Evolutionary conservation across 2,329 filamentous ascomycete genomes (phyloP).

Genomic region (Xylariomycetidae sp.): DNA sequence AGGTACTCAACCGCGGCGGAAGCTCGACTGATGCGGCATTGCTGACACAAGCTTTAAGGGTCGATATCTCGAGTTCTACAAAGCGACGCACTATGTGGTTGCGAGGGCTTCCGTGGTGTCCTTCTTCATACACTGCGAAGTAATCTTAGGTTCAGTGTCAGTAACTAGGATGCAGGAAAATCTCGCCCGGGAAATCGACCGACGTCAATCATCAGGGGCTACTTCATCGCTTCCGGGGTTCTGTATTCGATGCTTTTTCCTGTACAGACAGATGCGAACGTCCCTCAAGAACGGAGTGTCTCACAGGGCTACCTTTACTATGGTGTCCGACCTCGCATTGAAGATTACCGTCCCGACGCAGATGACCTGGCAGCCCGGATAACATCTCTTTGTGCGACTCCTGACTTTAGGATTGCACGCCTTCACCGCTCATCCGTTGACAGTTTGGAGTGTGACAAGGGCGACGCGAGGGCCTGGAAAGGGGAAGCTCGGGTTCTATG

Average conservation of each 20-base stretch:
- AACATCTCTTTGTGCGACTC: slow-evolving; percentile 54
- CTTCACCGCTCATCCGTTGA: slow-evolving; percentile 50
- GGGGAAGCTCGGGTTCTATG: slow-evolving; percentile 47
- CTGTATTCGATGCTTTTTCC: slow-evolving; percentile 45
- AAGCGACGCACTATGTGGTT: slow-evolving; percentile 48
- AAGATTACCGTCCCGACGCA: slow-evolving; percentile 38
- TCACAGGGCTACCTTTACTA: slow-evolving; percentile 35
- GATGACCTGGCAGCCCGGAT: slow-evolving; percentile 45
- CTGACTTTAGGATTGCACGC: slow-evolving; percentile 36
- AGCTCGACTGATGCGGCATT: not conserved
- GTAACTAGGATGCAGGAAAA: slow-evolving; percentile 3
- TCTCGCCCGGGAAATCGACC: slow-evolving; percentile 1
- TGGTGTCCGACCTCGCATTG: slow-evolving; percentile 36
- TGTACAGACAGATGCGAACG: slow-evolving; percentile 41
- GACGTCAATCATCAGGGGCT: slow-evolving; percentile 40
- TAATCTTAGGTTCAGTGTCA: slow-evolving; percentile 48
- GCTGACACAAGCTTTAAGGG: slow-evolving; percentile 31
- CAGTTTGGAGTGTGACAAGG: slow-evolving; percentile 44
- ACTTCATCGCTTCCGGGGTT: slow-evolving; percentile 53
- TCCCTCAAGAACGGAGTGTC: slow-evolving; percentile 45
- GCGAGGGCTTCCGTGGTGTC: slow-evolving; percentile 52
- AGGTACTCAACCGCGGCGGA: slow-evolving; percentile 36
- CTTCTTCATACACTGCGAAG: slow-evolving; percentile 58
- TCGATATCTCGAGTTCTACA: slow-evolving; percentile 58
- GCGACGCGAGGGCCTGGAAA: slow-evolving; percentile 10